Conservation (phyloP, 768 basidiomycete species). For the Suillus luteus region DNA sequence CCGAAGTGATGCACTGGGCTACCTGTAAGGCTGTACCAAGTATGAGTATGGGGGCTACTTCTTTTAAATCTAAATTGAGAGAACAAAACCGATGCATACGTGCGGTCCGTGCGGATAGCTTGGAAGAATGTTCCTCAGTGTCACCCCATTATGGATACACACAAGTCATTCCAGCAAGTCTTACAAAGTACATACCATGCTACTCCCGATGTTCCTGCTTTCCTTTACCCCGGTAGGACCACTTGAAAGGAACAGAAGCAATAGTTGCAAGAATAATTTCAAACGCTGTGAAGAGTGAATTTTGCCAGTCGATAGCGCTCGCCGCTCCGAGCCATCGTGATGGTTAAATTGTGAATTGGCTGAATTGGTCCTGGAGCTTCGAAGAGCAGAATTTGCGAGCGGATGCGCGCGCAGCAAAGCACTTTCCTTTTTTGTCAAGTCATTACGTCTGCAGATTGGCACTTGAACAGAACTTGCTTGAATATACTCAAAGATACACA, state of each 20-base stretch:
- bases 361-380: background rate
- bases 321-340: background rate
- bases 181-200: background rate
- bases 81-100: background rate
- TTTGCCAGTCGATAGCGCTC: conserved; percentile 2
- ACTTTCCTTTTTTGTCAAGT: conserved; percentile 1
- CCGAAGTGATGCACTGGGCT: background rate
- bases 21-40: background rate
- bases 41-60: background rate
- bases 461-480: background rate
- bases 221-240: background rate
- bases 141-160: background rate
- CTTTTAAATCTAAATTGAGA: background rate
- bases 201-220: background rate
- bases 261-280: background rate
- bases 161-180: background rate
- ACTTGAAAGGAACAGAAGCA: background rate
- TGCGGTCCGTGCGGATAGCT: background rate
- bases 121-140: background rate
- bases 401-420: background rate
- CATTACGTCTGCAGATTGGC: background rate
- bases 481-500: background rate
- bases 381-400: background rate
- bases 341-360: background rate
- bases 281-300: background rate